These are phyloP conservation scores for Candida ponderosae DNA, from an alignment of 805 yeast genomes.

Conservation along the genomic window DNA sequence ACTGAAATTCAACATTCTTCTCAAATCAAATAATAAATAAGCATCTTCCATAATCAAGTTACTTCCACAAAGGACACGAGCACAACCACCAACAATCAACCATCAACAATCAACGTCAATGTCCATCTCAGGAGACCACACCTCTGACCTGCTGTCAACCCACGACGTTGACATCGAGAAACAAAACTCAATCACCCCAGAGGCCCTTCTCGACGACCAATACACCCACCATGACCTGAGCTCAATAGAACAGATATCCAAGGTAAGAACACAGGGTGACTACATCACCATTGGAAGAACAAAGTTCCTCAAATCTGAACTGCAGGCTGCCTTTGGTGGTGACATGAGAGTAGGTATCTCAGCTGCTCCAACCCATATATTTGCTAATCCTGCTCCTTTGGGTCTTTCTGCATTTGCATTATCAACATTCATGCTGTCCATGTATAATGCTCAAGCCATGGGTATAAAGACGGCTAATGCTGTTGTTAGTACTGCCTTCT, in stretches of 20 bases:
- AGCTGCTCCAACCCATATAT: constrained; percentile 47
- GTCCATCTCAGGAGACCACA: too few relatives aligned
- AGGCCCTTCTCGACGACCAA: not conserved
- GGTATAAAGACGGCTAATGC: constrained; percentile 44
- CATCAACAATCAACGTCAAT: too few relatives aligned
- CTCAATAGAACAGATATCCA: constrained; percentile 10
- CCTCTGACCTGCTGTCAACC: too few relatives aligned
- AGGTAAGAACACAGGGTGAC: constrained; percentile 28
- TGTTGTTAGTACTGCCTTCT: constrained; percentile 49
- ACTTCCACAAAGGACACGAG: too few relatives aligned
- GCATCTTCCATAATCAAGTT: too few relatives aligned
- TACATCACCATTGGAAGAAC: constrained; percentile 67
- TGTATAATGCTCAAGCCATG: constrained; percentile 47
- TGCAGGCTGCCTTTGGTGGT: constrained; percentile 75
- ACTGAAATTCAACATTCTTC: too few relatives aligned
- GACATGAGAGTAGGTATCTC: constrained; percentile 62
- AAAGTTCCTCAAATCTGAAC: constrained; percentile 53
- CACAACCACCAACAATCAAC: too few relatives aligned
- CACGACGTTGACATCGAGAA: too few relatives aligned
- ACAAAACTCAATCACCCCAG: not conserved
- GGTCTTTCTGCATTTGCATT: constrained; percentile 57
- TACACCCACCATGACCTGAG: not conserved
- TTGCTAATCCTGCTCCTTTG: constrained; percentile 62
- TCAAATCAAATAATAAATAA: too few relatives aligned
- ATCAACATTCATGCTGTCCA: constrained; percentile 52